These are phyloP conservation scores for Euphorbia peplus DNA, from an alignment of 345 rosid species.

Conservation along the genomic window DNA sequence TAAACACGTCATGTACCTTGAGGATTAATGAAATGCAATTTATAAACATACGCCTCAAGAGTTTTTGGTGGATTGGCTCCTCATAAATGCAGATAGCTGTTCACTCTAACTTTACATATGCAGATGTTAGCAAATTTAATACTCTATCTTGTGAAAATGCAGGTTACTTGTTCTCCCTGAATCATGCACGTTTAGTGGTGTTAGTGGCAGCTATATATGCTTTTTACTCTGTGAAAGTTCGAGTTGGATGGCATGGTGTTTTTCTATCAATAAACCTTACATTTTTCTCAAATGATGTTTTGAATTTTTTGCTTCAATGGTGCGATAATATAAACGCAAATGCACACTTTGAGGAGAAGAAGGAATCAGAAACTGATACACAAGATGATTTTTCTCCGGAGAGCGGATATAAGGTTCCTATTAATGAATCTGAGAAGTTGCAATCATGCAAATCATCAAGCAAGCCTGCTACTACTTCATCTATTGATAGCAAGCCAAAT, in stretches of 20 bases:
- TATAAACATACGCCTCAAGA: not conserved
- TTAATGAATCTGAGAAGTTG: slow-evolving; percentile 57
- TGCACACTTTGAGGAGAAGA: slow-evolving; percentile 54
- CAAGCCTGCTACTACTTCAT: slow-evolving; percentile 48
- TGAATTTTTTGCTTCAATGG: slow-evolving; percentile 70
- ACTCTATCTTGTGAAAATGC: slow-evolving; percentile 32
- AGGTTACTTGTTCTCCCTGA: slow-evolving; percentile 89
- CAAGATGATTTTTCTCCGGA: slow-evolving; percentile 68
- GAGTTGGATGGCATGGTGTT: slow-evolving; percentile 93
- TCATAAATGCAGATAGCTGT: not conserved
- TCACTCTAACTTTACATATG: not conserved
- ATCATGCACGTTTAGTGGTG: slow-evolving; percentile 87
- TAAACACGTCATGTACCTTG: not conserved
- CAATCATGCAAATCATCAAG: slow-evolving; percentile 62
- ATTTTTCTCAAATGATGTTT: slow-evolving; percentile 75
- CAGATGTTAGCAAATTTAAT: slow-evolving; percentile 10
- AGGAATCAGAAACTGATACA: slow-evolving; percentile 51
- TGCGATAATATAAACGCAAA: slow-evolving; percentile 73
- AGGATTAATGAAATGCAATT: not conserved
- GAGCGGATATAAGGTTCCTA: slow-evolving; percentile 50
- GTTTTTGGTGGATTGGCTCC: not conserved
- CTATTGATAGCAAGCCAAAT: slow-evolving; percentile 44
- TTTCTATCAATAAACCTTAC: slow-evolving; percentile 81
- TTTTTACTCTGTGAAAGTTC: slow-evolving; percentile 78
- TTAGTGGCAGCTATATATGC: slow-evolving; percentile 66